Conservation (phyloP, 306 rosid genomes). For the Cucurbita moschata region DNA sequence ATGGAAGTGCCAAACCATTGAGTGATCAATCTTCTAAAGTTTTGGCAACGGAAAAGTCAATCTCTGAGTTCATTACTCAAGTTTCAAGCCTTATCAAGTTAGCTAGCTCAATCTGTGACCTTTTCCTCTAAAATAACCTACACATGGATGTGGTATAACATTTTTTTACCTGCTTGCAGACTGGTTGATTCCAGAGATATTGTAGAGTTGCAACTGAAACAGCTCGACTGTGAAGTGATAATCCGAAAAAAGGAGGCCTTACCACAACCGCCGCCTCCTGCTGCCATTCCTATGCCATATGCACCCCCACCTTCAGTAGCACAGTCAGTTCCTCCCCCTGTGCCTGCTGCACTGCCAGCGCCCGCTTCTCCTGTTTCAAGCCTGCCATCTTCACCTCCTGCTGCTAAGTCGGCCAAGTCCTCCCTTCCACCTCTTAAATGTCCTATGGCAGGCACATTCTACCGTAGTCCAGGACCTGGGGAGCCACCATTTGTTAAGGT, state of each 20-base stretch:
- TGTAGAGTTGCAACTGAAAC: constrained; percentile 59
- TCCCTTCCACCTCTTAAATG: constrained; percentile 45
- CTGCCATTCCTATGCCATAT: constrained; percentile 21
- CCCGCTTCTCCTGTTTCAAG: constrained; percentile 11
- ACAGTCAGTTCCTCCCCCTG: constrained; percentile 11
- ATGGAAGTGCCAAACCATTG: constrained; percentile 15
- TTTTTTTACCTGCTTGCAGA: constrained; percentile 26
- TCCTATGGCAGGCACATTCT: constrained; percentile 81
- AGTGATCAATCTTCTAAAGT: constrained; percentile 17
- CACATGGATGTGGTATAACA: neutral
- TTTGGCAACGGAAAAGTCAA: constrained; percentile 46
- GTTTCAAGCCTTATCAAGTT: constrained; percentile 65
- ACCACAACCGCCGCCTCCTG: constrained; percentile 33
- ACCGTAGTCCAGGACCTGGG: constrained; percentile 53
- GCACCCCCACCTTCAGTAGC: constrained; percentile 13
- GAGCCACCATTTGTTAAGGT: constrained; percentile 77
- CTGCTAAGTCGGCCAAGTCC: constrained; percentile 30
- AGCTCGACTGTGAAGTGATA: constrained; percentile 46
- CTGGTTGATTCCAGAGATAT: constrained; percentile 83
- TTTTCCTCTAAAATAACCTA: neutral
- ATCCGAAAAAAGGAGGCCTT: constrained; percentile 69
- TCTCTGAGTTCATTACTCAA: constrained; percentile 49
- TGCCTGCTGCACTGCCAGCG: constrained; percentile 12
- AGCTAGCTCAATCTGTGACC: constrained; percentile 12
- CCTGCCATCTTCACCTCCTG: constrained; percentile 28